phyloP scores from a whole-genome alignment of 495 filamentous ascomycete species.

The Pseudoneurospora amorphoporcata region DNA sequence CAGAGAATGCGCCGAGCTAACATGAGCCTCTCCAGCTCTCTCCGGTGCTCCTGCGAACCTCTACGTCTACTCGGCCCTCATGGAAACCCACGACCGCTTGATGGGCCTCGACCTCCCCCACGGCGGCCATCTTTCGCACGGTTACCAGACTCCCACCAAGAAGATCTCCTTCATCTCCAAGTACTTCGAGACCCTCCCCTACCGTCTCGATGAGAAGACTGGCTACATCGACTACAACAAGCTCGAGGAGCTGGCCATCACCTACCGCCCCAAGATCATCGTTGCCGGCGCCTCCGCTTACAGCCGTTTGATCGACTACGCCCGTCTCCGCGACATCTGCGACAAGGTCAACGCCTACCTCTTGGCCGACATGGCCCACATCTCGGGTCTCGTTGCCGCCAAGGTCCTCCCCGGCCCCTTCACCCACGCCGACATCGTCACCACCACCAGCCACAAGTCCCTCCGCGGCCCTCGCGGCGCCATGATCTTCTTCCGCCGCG shows the following conservation, averaged over 20 bases:
- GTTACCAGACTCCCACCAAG: slow-evolving; percentile 95
- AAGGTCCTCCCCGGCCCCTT: slow-evolving; percentile 89
- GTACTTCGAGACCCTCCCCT: slow-evolving; percentile 96
- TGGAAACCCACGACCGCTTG: slow-evolving; percentile 84
- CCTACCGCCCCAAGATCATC: slow-evolving; percentile 93
- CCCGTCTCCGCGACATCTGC: slow-evolving; percentile 73
- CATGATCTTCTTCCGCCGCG: slow-evolving; percentile 96
- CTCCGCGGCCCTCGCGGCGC: slow-evolving; percentile 89
- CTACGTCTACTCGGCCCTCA: slow-evolving; percentile 86
- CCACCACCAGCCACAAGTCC: slow-evolving; percentile 97
- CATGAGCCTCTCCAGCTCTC: slow-evolving; percentile 47
- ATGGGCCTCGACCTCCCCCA: slow-evolving; percentile 98
- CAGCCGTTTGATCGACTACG: slow-evolving; percentile 87
- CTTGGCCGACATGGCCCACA: slow-evolving; percentile 94
- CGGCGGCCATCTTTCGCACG: slow-evolving; percentile 93
- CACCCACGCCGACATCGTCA: slow-evolving; percentile 80
- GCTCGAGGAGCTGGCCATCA: slow-evolving; percentile 69
- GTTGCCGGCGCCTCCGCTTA: slow-evolving; percentile 92
- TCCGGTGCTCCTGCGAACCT: slow-evolving; percentile 95
- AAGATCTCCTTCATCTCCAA: slow-evolving; percentile 98
- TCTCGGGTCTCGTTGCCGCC: slow-evolving; percentile 87
- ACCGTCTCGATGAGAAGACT: slow-evolving; percentile 80
- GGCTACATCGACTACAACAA: slow-evolving; percentile 90
- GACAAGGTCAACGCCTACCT: slow-evolving; percentile 90
- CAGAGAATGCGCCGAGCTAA: background rate